Evolutionary conservation across 331 rosid species (phyloP).

Genomic region (Stylosanthes scabra): DNA sequence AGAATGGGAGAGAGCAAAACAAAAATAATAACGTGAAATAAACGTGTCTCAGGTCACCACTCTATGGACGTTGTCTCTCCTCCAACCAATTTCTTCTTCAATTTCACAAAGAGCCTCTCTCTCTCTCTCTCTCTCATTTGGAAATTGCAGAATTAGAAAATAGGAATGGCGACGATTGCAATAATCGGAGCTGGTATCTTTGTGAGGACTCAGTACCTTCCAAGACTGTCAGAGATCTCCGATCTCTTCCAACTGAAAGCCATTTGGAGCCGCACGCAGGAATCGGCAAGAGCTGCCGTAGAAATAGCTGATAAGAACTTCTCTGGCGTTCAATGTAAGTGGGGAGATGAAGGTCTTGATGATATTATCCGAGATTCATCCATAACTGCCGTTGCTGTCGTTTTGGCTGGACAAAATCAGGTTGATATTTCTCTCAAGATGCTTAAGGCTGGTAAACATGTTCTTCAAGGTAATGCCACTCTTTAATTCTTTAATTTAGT

Average conservation of each 20-base stretch:
- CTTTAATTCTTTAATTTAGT: no score
- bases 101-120: no score
- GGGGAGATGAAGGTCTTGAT: constrained; percentile 79
- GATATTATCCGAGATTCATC: constrained; percentile 70
- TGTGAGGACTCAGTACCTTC: constrained; percentile 83
- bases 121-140: no score
- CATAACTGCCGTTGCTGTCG: constrained; percentile 83
- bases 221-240: constrained; percentile 85
- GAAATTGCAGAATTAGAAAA: no score
- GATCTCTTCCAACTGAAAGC: constrained; percentile 67
- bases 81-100: no score
- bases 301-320: constrained; percentile 66
- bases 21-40: no score
- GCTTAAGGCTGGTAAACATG: constrained; percentile 93
- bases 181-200: constrained; percentile 92
- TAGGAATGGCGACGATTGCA: constrained; percentile 67
- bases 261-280: constrained; percentile 97
- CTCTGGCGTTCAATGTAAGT: constrained; percentile 65
- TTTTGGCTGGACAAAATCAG: constrained; percentile 94
- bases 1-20: no score
- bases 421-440: constrained; percentile 74
- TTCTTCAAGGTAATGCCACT: constrained; percentile 74
- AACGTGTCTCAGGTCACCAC: no score
- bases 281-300: constrained; percentile 73
- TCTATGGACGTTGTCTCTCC: no score